Evolutionary conservation across 2,329 filamentous ascomycete species (phyloP), one percentile per base, ranked within the genome.

Genomic region (Pleurostoma richardsiae): DNA sequence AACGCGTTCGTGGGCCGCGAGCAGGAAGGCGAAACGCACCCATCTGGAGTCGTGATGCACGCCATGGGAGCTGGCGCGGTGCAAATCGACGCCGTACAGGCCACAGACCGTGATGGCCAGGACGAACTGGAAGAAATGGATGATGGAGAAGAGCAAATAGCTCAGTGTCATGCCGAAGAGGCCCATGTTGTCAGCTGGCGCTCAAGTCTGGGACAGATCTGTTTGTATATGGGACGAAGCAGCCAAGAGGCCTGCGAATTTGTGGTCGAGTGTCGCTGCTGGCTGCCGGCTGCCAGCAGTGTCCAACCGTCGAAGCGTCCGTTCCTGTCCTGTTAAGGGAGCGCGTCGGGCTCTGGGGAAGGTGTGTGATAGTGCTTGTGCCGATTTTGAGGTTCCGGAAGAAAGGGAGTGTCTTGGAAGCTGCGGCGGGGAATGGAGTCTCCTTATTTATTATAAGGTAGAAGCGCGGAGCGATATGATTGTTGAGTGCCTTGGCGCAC

Each of bases 81-180:
- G 66, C 5, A 94, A 68, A 59, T 92, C 86, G 28, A 76, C 67
- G 33, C 83, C 87, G 54, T 94, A 96, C 26, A 96, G 79, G 1
- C 86, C 90, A 53, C 85, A 83, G 46, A 94, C 86, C 2, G 86
- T 79, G 48, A 95, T 68, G 10, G 83, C 88, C 53, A 95, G 75
- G 48, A 87, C 76, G 59, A 96, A 84, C 59, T 92, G 88, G 50
- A 85, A 67, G 63, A 91, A 74, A 61, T 91, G 86, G n/a, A 90
- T 68, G 53, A 76, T 54, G 28, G 75, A 69, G 59, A 86, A 85
- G 54, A 73, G 59, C 55, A 83, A 55, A 53, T 79, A 80, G 63
- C 71, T 69, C 58, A 65, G 45, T 26, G 70, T 59, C 44, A 74
- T 62, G 49, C 67, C 70, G 43, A 72, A 59, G 49, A 75, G 45